phyloP scores from a whole-genome alignment of 805 yeast species.

The Geotrichum ghanense region DNA sequence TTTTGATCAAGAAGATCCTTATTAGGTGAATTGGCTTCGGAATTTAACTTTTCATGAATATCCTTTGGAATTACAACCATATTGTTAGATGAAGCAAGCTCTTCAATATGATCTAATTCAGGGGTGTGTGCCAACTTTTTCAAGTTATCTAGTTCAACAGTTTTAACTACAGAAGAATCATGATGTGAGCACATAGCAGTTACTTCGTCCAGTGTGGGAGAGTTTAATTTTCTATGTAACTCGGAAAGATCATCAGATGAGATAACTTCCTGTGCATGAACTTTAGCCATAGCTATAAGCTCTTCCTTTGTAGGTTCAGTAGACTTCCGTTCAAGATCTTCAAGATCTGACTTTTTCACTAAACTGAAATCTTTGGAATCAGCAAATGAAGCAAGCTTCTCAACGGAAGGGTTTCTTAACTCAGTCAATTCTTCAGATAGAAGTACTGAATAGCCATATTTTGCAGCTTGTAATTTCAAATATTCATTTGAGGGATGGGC shows the following conservation, averaged over 20 bases:
- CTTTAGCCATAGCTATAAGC: slow-evolving; percentile 7
- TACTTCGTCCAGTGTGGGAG: slow-evolving; percentile 18
- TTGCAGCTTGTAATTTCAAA: slow-evolving; percentile 5
- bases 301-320: slow-evolving; percentile 13
- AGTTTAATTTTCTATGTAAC: slow-evolving; percentile 11
- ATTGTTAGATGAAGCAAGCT: slow-evolving; percentile 22
- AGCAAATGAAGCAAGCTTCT: slow-evolving; percentile 10
- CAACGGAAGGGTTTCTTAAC: slow-evolving; percentile 9
- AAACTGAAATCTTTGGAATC: slow-evolving; percentile 17
- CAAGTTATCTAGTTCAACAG: slow-evolving; percentile 14
- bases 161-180: slow-evolving; percentile 14
- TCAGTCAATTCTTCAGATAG: slow-evolving; percentile 12
- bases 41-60: slow-evolving; percentile 19
- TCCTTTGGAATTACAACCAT: slow-evolving; percentile 24
- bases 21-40: slow-evolving; percentile 5
- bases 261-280: slow-evolving; percentile 14
- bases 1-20: slow-evolving; percentile 10
- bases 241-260: slow-evolving; percentile 17
- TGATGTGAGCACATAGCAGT: slow-evolving; percentile 15
- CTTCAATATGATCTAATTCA: slow-evolving; percentile 18
- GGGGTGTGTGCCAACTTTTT: slow-evolving; percentile 20
- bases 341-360: slow-evolving; percentile 11
- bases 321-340: slow-evolving; percentile 17
- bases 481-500: slow-evolving; percentile 5
- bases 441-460: slow-evolving; percentile 20